phyloP scores from a whole-genome alignment of 257 asterid genomes.

The Solanum corneliomulleri region DNA sequence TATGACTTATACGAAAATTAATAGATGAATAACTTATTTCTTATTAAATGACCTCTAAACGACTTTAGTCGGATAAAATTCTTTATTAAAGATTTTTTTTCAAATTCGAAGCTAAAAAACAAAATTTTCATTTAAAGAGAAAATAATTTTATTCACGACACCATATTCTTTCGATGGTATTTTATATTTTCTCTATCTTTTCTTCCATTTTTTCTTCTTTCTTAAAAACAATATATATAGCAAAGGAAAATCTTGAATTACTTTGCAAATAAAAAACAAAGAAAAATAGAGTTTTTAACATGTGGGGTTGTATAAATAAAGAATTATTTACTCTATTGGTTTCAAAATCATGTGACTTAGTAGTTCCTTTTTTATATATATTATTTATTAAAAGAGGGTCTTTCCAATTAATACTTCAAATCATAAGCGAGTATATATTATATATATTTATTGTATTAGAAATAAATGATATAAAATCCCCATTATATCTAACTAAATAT shows the following conservation, averaged over 20 bases:
- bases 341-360: not conserved
- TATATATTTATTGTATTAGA: not conserved
- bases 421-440: not conserved
- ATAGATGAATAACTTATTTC: not conserved
- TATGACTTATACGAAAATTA: too few species aligned
- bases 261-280: not conserved
- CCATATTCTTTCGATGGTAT: not conserved
- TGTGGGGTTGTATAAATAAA: not conserved
- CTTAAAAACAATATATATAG: not conserved
- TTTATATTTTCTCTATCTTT: not conserved
- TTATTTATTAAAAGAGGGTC: not conserved
- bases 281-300: not conserved
- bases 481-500: not conserved
- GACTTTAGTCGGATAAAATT: not conserved
- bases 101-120: not conserved
- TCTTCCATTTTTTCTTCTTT: not conserved
- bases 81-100: not conserved
- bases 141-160: too few species aligned
- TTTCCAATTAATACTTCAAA: not conserved
- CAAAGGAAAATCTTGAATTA: not conserved
- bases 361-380: not conserved
- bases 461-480: not conserved
- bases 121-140: too few species aligned
- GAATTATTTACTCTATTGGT: not conserved
- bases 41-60: not conserved